Percentiles rank a stretch among this genome's conserved stretches.
phyloP scores from a whole-genome alignment of 1,139 yeast species.

The Candida pseudoviswanathii region DNA sequence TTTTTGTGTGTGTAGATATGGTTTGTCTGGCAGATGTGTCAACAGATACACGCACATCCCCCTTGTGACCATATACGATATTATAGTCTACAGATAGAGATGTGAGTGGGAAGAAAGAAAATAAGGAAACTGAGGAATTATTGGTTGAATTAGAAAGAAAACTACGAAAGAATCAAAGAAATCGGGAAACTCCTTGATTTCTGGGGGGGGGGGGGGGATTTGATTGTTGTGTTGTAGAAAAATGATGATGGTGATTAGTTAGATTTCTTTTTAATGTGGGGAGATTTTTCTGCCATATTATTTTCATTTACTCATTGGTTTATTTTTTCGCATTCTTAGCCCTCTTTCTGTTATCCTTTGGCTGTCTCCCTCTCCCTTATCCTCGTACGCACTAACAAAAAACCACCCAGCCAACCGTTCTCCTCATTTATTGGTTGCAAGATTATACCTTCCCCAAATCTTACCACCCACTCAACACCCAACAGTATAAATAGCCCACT shows the following conservation, averaged over 20 bases:
- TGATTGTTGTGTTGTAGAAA: background rate
- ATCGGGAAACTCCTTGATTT: background rate
- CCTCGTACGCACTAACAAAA: background rate
- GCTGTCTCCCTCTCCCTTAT: background rate
- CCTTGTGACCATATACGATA: background rate
- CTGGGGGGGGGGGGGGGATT: background rate
- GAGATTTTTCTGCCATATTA: background rate
- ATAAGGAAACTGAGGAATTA: background rate
- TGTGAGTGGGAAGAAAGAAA: background rate
- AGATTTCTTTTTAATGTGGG: background rate
- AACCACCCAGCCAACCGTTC: background rate
- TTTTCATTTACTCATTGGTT: too few species aligned
- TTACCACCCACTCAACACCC: background rate
- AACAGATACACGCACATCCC: too few species aligned
- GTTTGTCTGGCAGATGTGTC: too few species aligned
- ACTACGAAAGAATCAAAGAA: background rate
- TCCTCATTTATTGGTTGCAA: conserved; percentile 2
- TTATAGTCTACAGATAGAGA: background rate
- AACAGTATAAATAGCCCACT: background rate
- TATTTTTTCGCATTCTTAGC: background rate
- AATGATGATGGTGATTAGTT: background rate
- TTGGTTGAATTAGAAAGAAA: background rate
- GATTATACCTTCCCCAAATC: background rate
- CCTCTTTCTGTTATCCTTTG: background rate
- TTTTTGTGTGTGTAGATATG: background rate